Conservation (phyloP, 2,329 filamentous ascomycete species). For the Purpureocillium lavendulum region DNA sequence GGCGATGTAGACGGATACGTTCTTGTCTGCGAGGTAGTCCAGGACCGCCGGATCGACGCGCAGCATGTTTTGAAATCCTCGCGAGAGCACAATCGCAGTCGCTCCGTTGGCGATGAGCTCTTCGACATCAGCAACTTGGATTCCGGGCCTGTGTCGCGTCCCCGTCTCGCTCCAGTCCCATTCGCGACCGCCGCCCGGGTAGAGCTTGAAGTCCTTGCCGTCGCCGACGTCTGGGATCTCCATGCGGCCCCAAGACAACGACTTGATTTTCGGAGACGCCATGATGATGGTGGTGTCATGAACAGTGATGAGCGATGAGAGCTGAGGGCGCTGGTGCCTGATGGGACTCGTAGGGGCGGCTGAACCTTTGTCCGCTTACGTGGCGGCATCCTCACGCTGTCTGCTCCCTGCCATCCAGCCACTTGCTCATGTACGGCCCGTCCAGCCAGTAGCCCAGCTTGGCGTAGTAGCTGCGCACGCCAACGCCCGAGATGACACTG, state of each 20-base stretch:
- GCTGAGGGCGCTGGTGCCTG: no score
- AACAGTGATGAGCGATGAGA: no score
- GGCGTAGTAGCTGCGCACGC: slow-evolving; percentile 89
- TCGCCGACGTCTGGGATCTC: slow-evolving; percentile 1
- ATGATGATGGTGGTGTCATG: no score
- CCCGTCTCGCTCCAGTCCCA: slow-evolving; percentile 8
- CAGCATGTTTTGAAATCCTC: slow-evolving; percentile 6
- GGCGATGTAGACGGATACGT: slow-evolving; percentile 1
- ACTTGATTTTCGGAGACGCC: slow-evolving; percentile 2
- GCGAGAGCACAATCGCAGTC: slow-evolving; percentile 5
- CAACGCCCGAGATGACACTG: slow-evolving; percentile 95
- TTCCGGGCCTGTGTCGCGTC: neutral
- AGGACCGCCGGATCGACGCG: slow-evolving; percentile 1
- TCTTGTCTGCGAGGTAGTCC: slow-evolving; percentile 1
- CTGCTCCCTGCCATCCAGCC: slow-evolving; percentile 40
- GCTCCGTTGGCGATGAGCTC: slow-evolving; percentile 5
- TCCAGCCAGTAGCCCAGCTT: slow-evolving; percentile 92
- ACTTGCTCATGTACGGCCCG: slow-evolving; percentile 74
- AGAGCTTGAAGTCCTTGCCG: slow-evolving; percentile 8
- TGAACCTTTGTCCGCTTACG: neutral
- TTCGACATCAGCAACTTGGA: slow-evolving; percentile 6
- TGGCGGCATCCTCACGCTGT: neutral
- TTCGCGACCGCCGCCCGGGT: slow-evolving; percentile 5
- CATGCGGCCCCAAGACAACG: slow-evolving; percentile 4
- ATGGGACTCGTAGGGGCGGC: no score